These are phyloP conservation scores for Beauveria medogensis DNA, from an alignment of 2,329 filamentous ascomycete genomes.

Conservation along the genomic window DNA sequence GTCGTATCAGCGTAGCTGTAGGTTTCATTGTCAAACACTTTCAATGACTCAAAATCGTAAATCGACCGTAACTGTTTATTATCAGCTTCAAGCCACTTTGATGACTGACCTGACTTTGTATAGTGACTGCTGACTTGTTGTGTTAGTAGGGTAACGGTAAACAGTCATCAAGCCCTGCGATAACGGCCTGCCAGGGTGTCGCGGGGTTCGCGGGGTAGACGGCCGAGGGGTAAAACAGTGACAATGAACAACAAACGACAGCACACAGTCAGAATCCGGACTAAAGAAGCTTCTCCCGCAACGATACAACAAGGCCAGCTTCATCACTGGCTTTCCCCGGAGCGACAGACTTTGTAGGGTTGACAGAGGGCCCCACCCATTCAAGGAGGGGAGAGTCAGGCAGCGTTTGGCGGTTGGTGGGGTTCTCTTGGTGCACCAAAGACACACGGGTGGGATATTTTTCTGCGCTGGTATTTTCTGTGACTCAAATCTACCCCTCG, in stretches of 20 bases:
- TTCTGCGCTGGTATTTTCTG: constrained; percentile 4
- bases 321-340: neutral
- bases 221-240: neutral
- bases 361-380: constrained; percentile 3
- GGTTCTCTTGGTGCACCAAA: neutral
- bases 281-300: neutral
- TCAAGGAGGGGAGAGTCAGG: constrained; percentile 4
- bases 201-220: constrained; percentile 4
- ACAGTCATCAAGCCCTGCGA: constrained; percentile 1
- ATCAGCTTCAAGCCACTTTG: neutral
- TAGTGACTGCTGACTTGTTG: neutral
- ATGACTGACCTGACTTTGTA: neutral
- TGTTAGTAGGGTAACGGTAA: too few species aligned
- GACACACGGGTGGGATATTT: constrained; percentile 2
- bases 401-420: constrained; percentile 1
- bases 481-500: constrained; percentile 10
- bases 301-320: too few species aligned
- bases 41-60: neutral
- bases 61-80: neutral
- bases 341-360: neutral
- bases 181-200: neutral
- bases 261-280: neutral
- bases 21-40: neutral
- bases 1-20: neutral
- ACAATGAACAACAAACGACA: neutral